Conservation (phyloP, 2,329 filamentous ascomycete species). For the Fusarium sp. region DNA sequence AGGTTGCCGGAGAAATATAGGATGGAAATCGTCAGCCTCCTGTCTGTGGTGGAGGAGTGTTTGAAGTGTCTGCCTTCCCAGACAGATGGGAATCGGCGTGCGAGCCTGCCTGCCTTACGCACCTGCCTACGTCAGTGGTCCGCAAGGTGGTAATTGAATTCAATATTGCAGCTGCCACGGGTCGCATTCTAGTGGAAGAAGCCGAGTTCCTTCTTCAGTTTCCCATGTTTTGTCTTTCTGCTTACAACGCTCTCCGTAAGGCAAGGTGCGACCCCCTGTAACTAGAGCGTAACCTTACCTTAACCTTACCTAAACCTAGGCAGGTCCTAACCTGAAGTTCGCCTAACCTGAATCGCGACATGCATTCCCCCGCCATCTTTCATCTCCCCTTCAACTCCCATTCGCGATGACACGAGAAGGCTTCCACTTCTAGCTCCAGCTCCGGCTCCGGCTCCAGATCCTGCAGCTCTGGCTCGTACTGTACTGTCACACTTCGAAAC, state of each 20-base stretch:
- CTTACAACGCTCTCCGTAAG: slow-evolving; percentile 2
- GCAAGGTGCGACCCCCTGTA: slow-evolving; percentile 33
- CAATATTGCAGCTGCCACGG: neutral
- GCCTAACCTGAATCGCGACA: slow-evolving; percentile 38
- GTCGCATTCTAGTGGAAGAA: slow-evolving; percentile 1
- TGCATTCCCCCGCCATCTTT: slow-evolving; percentile 35
- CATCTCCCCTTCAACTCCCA: slow-evolving; percentile 32
- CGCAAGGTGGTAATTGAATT: neutral
- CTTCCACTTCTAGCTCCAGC: slow-evolving; percentile 29
- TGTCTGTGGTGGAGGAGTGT: neutral
- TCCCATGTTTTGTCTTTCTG: slow-evolving; percentile 21
- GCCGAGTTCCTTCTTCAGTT: slow-evolving; percentile 5
- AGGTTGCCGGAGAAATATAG: neutral
- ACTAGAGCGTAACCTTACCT: slow-evolving; percentile 18
- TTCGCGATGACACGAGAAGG: slow-evolving; percentile 26
- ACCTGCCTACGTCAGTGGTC: slow-evolving; percentile 2
- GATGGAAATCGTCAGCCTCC: neutral
- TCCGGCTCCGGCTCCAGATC: slow-evolving; percentile 24
- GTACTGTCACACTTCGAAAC: slow-evolving; percentile 23
- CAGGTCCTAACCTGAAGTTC: slow-evolving; percentile 34
- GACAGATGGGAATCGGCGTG: too few species aligned
- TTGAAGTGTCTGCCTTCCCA: neutral
- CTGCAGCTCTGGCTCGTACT: slow-evolving; percentile 20
- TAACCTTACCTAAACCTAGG: slow-evolving; percentile 37
- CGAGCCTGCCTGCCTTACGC: neutral